Base-by-base conservation (phyloP, 2,329 filamentous ascomycete species). In the Akanthomyces lecanii region DNA sequence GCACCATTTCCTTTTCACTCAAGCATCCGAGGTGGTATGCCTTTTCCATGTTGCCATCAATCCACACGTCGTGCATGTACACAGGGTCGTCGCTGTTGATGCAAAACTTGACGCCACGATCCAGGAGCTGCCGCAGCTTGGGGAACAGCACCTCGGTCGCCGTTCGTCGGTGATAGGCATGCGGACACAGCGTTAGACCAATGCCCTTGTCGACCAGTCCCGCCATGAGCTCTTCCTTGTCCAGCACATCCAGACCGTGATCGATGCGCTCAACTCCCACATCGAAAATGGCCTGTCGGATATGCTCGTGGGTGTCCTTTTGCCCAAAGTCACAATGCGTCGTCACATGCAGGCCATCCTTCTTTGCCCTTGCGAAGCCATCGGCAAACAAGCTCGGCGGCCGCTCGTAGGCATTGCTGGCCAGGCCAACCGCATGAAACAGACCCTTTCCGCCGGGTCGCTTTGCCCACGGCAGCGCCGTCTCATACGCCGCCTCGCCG, bases 71-170 rank as follows among this genome's bases (percentile, higher is more conserved):
- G 4, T 88, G 87, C 75, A 92, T 91, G 70, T 90, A 90, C 12
- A 85, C 87, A 63, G 87, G 87, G 70, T 90, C 87, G 69, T 90
- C 88, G 67, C 85, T 88, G 72, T 90, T 90, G 72, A 91, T 85
- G 62, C 84, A 87, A 71, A 90, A 90, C 65, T 76, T 80, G 52
- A 91, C 83, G 0, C 86, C 85, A 6, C 75, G 76, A 48, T 88
- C 81, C 36, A 91, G 72, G 66, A 90, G 86, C 61, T 75, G 76
- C 28, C 85, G 64, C 38, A 69, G 53, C 55, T 68, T 66, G 4
- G 73, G 78, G 65, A 91, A 81, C 0, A 89, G 86, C 5, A 79
- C 77, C 5, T 73, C 69, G 7, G 62, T 71, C 28, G 64, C 60
- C 14, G 59, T 66, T 1, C 64, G 64, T 28, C 63, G 59, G 38